Evolutionary conservation across 805 yeast species (phyloP), one percentile per base, ranked within the genome.

Genomic region (Kurtzmaniella fragi): DNA sequence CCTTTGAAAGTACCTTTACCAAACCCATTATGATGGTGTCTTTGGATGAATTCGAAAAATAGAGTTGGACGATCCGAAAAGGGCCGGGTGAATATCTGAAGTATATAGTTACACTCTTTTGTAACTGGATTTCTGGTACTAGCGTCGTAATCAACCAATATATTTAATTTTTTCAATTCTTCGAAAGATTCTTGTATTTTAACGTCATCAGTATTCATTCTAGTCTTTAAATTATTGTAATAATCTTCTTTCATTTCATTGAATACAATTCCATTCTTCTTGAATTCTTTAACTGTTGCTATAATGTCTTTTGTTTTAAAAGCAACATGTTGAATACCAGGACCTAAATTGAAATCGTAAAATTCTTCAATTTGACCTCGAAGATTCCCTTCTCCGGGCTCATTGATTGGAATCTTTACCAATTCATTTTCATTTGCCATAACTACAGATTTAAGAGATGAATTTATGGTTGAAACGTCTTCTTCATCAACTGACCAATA

Each of bases 1-100:
- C 93, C 84, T 55, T 79, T 83, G 64, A 87, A 87, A 44, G 89
- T 87, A 2, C 95, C 95, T 36, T 88, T 88, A 1, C 95, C 96
- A 60, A 87, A 87, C 0, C 96, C 96, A 43, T 81, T 73, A 55
- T 84, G 90, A 51, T 84, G 82, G 49, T 73, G 69, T 43, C 95
- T 72, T 60, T 87, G 93, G 45, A 87, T 87, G 17, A 87, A 73
- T 57, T 87, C 95, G 46, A 87, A 65, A 54, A 87, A 87, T 33
- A 86, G 69, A 0, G 95, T 85, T 23, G 96, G 96, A 29, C 95
- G 69, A 51, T 82, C 90, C 44, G 75, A 74, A 13, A 84, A 54
- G 0, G 95, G 91, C 47, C 80, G 78, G 14, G 93, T 83, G 61
- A 88, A 87, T 29, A 87, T 68, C 57, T 87, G 96, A 38, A 88